Conservation (phyloP, 768 basidiomycete genomes). For the Suillus occidentalis region DNA sequence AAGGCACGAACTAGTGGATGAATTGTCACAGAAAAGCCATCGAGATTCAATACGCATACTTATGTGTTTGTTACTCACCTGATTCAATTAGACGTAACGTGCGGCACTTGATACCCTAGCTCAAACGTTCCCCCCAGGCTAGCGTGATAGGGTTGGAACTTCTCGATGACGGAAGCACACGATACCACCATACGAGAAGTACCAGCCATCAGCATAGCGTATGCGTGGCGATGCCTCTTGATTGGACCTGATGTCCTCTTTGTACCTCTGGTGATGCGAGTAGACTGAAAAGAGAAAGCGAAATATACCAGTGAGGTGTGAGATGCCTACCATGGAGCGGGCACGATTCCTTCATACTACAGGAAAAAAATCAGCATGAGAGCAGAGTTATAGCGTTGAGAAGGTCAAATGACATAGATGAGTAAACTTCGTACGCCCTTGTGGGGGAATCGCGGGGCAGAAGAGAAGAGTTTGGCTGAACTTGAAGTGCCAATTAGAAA, state of each 20-base stretch:
- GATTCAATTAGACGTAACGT: not conserved
- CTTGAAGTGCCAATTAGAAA: too few relatives aligned
- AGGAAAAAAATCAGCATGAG: not conserved
- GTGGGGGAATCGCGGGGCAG: too few relatives aligned
- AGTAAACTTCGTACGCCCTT: not conserved
- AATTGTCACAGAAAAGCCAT: not conserved
- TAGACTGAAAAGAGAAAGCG: not conserved
- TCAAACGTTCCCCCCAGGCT: not conserved
- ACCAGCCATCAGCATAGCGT: not conserved
- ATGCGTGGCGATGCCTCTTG: not conserved
- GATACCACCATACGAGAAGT: not conserved
- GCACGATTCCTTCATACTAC: not conserved
- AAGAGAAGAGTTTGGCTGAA: too few relatives aligned
- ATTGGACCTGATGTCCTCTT: not conserved
- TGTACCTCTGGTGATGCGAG: not conserved
- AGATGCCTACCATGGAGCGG: not conserved
- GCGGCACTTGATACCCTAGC: not conserved
- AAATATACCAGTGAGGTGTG: not conserved
- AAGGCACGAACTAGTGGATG: not conserved
- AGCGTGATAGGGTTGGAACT: not conserved
- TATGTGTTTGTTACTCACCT: not conserved
- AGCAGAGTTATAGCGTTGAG: not conserved
- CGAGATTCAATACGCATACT: not conserved
- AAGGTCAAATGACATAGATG: not conserved
- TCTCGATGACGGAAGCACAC: not conserved